Conservation (phyloP, 352 stramenopile genomes). For the Phytopythium cucurbitacearum region DNA sequence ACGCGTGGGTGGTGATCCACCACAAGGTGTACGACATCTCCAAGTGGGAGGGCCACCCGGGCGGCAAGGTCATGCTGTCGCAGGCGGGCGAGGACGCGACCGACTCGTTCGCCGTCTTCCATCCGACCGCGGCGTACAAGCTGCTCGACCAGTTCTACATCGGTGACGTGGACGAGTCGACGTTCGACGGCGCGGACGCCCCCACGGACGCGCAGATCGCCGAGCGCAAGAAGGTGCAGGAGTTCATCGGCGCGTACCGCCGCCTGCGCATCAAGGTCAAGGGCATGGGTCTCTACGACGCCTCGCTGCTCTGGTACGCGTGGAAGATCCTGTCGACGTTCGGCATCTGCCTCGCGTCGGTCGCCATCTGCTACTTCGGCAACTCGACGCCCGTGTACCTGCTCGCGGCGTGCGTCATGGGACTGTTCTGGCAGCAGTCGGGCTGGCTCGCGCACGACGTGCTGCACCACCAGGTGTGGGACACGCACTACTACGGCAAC, state of each 20-base stretch:
- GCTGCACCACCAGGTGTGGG: constrained; percentile 97
- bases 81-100: constrained; percentile 97
- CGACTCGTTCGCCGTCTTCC: constrained; percentile 98
- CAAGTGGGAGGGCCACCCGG: constrained; percentile 81
- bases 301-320: constrained; percentile 89
- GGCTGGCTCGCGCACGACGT: constrained; percentile 98
- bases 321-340: constrained; percentile 96
- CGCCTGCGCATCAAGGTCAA: constrained; percentile 94
- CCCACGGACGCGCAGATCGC: constrained; percentile 43
- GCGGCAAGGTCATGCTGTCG: constrained; percentile 95
- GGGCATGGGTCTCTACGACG: constrained; percentile 94
- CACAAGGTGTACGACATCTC: constrained; percentile 91
- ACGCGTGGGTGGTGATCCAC: constrained; percentile 89
- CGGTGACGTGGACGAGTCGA: constrained; percentile 90
- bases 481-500: constrained; percentile 92
- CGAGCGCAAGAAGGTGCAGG: constrained; percentile 62
- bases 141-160: constrained; percentile 97
- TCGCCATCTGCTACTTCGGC: constrained; percentile 86
- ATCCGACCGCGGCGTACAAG: constrained; percentile 91
- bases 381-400: constrained; percentile 87
- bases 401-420: constrained; percentile 89
- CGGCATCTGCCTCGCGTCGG: constrained; percentile 80
- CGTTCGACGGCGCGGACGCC: constrained; percentile 14
- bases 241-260: constrained; percentile 96
- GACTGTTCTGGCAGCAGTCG: constrained; percentile 98